phyloP scores from a whole-genome alignment of 2,329 filamentous ascomycete species.

The Microdochium nivale region DNA sequence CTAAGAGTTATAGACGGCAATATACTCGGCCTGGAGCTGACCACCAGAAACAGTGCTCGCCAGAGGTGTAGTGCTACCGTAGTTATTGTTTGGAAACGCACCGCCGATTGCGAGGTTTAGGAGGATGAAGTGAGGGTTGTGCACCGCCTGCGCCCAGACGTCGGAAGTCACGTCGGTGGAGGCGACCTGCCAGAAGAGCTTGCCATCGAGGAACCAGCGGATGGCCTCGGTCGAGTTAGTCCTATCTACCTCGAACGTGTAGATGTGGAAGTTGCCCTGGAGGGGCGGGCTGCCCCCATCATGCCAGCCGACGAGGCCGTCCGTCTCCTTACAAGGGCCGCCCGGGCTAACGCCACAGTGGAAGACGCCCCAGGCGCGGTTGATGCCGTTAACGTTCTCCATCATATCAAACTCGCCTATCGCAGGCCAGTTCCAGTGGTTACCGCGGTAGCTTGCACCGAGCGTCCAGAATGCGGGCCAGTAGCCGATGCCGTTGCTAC shows the following conservation, averaged over 20 bases:
- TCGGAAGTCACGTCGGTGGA: slow-evolving; percentile 10
- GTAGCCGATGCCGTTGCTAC: slow-evolving; percentile 11
- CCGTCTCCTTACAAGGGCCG: slow-evolving; percentile 19
- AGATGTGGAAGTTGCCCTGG: slow-evolving; percentile 17
- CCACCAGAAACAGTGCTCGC: slow-evolving; percentile 7
- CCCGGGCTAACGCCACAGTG: slow-evolving; percentile 19
- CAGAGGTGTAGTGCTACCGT: slow-evolving; percentile 13
- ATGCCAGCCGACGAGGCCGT: slow-evolving; percentile 10
- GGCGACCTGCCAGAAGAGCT: slow-evolving; percentile 10
- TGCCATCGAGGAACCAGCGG: slow-evolving; percentile 16
- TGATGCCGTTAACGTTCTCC: slow-evolving; percentile 18
- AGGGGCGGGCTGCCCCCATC: slow-evolving; percentile 2
- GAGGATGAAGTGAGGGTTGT: slow-evolving; percentile 15
- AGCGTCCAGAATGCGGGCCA: slow-evolving; percentile 40
- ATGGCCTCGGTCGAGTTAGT: slow-evolving; percentile 7
- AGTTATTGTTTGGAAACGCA: slow-evolving; percentile 15
- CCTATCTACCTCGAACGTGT: slow-evolving; percentile 18
- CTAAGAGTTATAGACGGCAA: slow-evolving; percentile 10
- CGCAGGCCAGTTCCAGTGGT: slow-evolving; percentile 30
- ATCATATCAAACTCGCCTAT: slow-evolving; percentile 20
- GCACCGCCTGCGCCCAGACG: slow-evolving; percentile 14
- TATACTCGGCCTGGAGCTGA: slow-evolving; percentile 9
- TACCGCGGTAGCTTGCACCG: slow-evolving; percentile 26
- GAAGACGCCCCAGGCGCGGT: slow-evolving; percentile 11
- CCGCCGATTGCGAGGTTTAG: slow-evolving; percentile 20